Conservation (phyloP, 441 rosid genomes). For the Hypseocharis bilobata region DNA sequence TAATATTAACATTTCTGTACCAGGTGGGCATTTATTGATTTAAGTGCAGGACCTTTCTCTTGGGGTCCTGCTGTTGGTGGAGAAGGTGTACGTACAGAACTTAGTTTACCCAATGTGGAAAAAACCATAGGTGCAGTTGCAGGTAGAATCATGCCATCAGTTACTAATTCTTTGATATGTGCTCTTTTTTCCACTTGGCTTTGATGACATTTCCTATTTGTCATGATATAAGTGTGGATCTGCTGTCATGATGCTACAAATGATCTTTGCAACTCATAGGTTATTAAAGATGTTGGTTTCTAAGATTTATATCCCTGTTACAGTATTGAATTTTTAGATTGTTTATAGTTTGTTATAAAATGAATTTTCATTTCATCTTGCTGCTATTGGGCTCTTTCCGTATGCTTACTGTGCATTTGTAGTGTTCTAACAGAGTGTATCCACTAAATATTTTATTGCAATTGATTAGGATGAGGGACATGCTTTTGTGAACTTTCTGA, state of each 20-base stretch:
- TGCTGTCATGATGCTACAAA: not conserved
- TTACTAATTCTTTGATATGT: not conserved
- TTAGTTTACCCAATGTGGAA: constrained; percentile 83
- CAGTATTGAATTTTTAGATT: constrained; percentile 5
- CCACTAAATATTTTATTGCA: not conserved
- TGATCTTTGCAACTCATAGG: not conserved
- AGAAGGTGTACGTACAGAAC: constrained; percentile 90
- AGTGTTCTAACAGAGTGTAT: too few relatives aligned
- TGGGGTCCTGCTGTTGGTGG: constrained; percentile 99
- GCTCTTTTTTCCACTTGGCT: constrained; percentile 7
- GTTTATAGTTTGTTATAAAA: constrained; percentile 2
- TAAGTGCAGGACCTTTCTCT: constrained; percentile 89
- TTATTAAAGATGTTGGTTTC: constrained; percentile 7
- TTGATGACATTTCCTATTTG: not conserved
- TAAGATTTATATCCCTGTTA: not conserved
- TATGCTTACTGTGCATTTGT: too few relatives aligned
- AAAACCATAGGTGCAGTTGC: constrained; percentile 93
- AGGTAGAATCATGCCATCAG: constrained; percentile 50
- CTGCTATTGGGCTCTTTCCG: not conserved
- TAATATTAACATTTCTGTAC: constrained; percentile 19
- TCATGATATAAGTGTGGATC: not conserved
- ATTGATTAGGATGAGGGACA: not conserved
- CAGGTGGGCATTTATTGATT: constrained; percentile 96
- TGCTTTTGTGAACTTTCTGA: not conserved
- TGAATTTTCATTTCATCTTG: not conserved